Conservation (phyloP, 2,329 filamentous ascomycete species). For the Chaetomium olivaceum region DNA sequence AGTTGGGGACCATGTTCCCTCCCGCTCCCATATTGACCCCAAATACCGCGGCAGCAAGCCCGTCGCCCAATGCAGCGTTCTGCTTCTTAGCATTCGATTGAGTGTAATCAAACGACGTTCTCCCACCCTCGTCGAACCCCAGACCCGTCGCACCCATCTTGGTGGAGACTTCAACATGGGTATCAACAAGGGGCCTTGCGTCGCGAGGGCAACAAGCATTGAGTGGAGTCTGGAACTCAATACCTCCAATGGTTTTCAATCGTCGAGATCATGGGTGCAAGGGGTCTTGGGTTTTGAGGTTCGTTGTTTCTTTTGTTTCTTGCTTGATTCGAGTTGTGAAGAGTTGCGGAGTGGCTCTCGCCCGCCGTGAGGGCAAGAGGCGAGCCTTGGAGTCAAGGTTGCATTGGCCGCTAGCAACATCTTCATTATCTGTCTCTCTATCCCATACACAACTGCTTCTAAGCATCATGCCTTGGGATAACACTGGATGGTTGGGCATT, state of each 20-base stretch:
- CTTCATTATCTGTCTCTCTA: not conserved
- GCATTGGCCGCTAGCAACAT: not conserved
- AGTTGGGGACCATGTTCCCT: not conserved
- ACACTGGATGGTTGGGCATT: not conserved
- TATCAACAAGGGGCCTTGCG: conserved; percentile 21
- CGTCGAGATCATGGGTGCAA: not conserved
- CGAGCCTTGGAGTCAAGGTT: not conserved
- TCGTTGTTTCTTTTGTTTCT: not conserved
- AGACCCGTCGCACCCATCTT: not conserved
- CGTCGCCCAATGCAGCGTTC: not conserved
- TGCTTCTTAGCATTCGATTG: not conserved
- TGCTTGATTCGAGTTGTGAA: not conserved
- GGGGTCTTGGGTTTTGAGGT: not conserved
- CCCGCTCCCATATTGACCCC: too few species aligned
- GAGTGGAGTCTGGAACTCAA: conserved; percentile 20
- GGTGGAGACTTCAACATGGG: conserved; percentile 24
- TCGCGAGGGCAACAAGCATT: conserved; percentile 12
- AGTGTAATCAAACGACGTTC: conserved; percentile 10
- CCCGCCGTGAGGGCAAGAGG: not conserved
- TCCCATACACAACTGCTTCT: not conserved
- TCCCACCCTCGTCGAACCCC: not conserved
- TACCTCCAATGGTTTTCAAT: conserved; percentile 28
- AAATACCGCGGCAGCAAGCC: not conserved
- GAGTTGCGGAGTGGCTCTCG: not conserved
- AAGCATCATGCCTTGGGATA: not conserved